These are phyloP conservation scores for Deinandra increscens DNA, from an alignment of 129 eudicot species.

Conservation along the genomic window DNA sequence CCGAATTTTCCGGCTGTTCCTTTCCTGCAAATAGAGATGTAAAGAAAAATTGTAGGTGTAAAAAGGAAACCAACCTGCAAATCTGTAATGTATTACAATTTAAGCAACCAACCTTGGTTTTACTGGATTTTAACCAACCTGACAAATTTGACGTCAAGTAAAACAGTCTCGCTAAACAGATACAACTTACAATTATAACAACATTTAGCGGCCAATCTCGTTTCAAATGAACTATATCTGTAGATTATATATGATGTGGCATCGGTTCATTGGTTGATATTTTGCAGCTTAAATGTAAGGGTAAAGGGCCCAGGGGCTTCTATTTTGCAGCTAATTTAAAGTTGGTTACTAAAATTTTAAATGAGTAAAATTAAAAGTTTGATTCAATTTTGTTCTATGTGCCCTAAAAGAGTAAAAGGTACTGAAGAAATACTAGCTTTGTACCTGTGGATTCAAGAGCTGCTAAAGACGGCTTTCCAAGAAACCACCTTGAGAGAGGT, in stretches of 20 bases:
- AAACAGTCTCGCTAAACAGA: neutral
- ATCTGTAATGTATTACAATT: neutral
- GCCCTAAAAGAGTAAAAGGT: too few species aligned
- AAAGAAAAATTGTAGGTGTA: neutral
- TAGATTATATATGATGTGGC: neutral
- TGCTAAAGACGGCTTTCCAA: conserved; percentile 18
- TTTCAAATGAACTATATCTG: neutral
- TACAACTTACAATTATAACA: neutral
- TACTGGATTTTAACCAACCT: neutral
- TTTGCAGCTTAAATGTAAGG: too few species aligned
- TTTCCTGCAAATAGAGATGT: conserved; percentile 11
- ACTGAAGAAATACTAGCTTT: neutral
- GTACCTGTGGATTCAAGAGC: conserved; percentile 43
- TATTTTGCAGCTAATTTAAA: too few species aligned
- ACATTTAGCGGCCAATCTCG: neutral
- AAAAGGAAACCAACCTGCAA: neutral
- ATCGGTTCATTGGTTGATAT: neutral
- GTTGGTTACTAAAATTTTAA: too few species aligned
- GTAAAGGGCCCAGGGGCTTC: too few species aligned
- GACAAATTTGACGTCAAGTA: neutral
- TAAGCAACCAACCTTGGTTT: neutral
- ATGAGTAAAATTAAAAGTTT: too few species aligned
- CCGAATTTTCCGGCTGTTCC: conserved; percentile 11
- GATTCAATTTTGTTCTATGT: too few species aligned
- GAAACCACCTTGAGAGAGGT: conserved; percentile 65